Evolutionary conservation across 2,329 filamentous ascomycete species (phyloP).

Genomic region (Ceratocystis smalleyi): DNA sequence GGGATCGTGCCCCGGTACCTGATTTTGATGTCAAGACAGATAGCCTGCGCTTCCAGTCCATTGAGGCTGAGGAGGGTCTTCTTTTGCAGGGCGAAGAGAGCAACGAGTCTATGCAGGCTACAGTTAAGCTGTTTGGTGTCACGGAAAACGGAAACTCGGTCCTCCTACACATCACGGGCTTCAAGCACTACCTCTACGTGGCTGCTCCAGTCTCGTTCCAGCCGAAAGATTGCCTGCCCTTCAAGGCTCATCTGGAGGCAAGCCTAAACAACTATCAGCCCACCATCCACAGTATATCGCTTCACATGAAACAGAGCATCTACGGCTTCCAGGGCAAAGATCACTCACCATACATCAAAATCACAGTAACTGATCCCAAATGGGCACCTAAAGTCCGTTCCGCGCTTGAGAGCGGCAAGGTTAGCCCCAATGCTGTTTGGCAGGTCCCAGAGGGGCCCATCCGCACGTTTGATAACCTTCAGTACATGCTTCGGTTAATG

Average conservation of each 20-base stretch:
- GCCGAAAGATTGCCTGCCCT: conserved; percentile 60
- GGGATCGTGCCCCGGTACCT: conserved; percentile 49
- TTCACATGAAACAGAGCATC: conserved; percentile 78
- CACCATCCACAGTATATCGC: conserved; percentile 62
- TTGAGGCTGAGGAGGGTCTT: conserved; percentile 83
- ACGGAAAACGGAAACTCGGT: conserved; percentile 75
- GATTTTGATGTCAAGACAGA: conserved; percentile 43
- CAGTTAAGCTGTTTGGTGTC: conserved; percentile 86
- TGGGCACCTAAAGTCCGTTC: conserved; percentile 61
- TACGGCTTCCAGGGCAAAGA: conserved; percentile 90
- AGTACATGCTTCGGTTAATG: conserved; percentile 94
- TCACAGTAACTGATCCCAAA: conserved; percentile 82
- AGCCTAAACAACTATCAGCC: conserved; percentile 59
- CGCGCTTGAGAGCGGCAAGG: conserved; percentile 56
- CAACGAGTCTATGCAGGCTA: conserved; percentile 31
- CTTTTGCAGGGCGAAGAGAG: conserved; percentile 45
- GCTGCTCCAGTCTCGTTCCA: conserved; percentile 73
- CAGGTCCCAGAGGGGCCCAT: conserved; percentile 51
- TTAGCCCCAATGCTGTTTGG: conserved; percentile 90
- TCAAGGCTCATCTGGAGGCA: conserved; percentile 64
- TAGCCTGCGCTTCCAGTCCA: conserved; percentile 80
- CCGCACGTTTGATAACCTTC: conserved; percentile 87
- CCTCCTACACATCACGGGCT: conserved; percentile 85
- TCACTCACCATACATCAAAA: conserved; percentile 81
- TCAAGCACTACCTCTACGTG: conserved; percentile 91